Evolutionary conservation across 345 rosid species (phyloP), one percentile per base, ranked within the genome.

Genomic region (Brassica napus): DNA sequence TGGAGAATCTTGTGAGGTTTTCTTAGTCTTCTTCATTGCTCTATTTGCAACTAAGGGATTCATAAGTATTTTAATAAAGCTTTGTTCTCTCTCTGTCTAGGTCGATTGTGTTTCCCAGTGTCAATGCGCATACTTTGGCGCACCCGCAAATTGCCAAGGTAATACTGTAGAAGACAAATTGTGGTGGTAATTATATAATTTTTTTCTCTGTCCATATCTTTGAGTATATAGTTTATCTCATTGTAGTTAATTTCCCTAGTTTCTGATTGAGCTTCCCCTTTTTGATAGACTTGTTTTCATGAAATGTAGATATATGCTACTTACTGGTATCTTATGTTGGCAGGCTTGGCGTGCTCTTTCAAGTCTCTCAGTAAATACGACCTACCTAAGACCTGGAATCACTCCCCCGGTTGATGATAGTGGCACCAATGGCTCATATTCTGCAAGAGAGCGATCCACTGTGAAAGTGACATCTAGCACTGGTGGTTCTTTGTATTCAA

Each of bases 331-430:
- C 71, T 49, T 62, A 34, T 60, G 61, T 59, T 75, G 86, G 81
- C 89, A 93, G 99, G 98, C 94, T 68, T 93, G 97, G 97, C 87
- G 78, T 75, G 79, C 85, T 86, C 94, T 95, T 84, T 95, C 97
- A 68, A 84, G 68, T 69, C 93, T 92, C 65, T 84, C 84, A 34
- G 67, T 87, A 67, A 61, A 77, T 79, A 89, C 88, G 77, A 81
- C 84, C 72, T 90, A 89, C 84, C 49, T 80, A 54, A 84, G 86
- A 79, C 98, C 98, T 63, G 98, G 98, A 34, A 84, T 86, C 75
- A 86, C 91, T 80, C 83, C 83, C 68, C 83, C 87, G 0, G 44
- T 86, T 68, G 85, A 82, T 86, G 76, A 78, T 74, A 83, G 75
- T 55, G 55, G 62, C 71, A 68, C 81, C 76, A 81, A 76, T 16